phyloP scores from a whole-genome alignment of 2,329 filamentous ascomycete species.

The Claviceps lovelessii region DNA sequence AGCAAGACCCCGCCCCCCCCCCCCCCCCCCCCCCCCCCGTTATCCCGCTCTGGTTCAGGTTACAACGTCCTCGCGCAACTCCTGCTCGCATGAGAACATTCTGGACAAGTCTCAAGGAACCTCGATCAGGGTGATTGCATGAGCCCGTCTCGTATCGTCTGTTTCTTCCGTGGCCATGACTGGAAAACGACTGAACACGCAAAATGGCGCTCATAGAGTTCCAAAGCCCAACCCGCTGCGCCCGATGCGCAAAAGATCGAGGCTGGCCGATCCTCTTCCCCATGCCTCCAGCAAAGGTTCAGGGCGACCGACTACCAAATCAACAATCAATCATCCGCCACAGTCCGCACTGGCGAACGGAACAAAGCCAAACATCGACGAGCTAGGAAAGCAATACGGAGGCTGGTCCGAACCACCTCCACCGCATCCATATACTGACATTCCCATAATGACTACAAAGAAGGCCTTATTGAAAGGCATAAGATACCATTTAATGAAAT shows the following conservation, averaged over 20 bases:
- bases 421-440: constrained; percentile 33
- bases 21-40: too few relatives aligned
- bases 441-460: constrained; percentile 71
- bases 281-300: constrained; percentile 38
- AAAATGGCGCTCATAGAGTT: constrained; percentile 18
- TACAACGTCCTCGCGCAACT: background rate
- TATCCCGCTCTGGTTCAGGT: background rate
- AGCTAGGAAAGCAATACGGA: constrained; percentile 31
- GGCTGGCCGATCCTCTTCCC: constrained; percentile 46
- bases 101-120: background rate
- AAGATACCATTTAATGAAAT: constrained; percentile 76
- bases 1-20: too few relatives aligned
- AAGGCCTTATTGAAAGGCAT: constrained; percentile 63
- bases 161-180: constrained; percentile 24
- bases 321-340: constrained; percentile 9
- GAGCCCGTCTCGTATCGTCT: background rate
- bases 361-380: constrained; percentile 23
- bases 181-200: constrained; percentile 22
- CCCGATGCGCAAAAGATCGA: constrained; percentile 25
- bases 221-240: constrained; percentile 24
- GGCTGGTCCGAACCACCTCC: constrained; percentile 44
- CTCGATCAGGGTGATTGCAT: background rate
- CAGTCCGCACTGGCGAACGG: constrained; percentile 13
- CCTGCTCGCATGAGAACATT: background rate
- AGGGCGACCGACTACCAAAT: constrained; percentile 11